Conservation (phyloP, 805 yeast species). For the Candida odintsovae region DNA sequence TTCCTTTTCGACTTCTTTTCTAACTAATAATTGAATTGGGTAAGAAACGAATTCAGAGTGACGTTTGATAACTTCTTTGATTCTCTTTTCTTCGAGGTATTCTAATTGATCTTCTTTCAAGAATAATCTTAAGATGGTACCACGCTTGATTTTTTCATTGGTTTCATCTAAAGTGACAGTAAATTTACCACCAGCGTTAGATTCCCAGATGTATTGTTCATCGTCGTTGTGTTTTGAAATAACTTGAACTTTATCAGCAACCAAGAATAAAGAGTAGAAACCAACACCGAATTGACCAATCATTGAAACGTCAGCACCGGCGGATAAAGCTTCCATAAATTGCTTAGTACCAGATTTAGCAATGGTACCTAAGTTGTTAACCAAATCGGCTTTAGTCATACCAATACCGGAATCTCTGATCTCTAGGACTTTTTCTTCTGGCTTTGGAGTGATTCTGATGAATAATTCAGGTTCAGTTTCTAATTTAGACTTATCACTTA, state of each 20-base stretch:
- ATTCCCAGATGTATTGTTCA: conserved; percentile 99
- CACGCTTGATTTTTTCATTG: conserved; percentile 87
- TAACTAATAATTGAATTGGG: conserved; percentile 97
- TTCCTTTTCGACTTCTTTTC: conserved; percentile 98
- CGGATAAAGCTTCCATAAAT: conserved; percentile 98
- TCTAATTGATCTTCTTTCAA: conserved; percentile 98
- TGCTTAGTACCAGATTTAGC: conserved; percentile 99
- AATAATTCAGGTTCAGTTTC: conserved; percentile 95
- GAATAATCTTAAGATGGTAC: conserved; percentile 92
- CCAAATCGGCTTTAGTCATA: conserved; percentile 99
- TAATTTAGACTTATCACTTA: conserved; percentile 84
- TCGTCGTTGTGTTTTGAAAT: conserved; percentile 98
- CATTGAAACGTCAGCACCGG: conserved; percentile 99
- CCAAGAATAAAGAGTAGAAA: conserved; percentile 98
- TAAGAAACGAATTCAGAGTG: conserved; percentile 99
- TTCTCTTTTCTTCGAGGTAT: conserved; percentile 98
- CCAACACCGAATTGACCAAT: conserved; percentile 99
- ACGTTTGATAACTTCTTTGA: conserved; percentile 98
- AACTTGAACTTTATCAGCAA: conserved; percentile 98
- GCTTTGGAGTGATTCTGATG: conserved; percentile 95
- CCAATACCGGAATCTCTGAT: conserved; percentile 99
- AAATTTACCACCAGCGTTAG: conserved; percentile 99
- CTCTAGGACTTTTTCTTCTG: conserved; percentile 90
- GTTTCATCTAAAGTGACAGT: conserved; percentile 87
- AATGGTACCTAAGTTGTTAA: conserved; percentile 98